A percentile compares a stretch with the other conserved stretches of the same genome.
Conservation (phyloP, 306 rosid genomes). For the Quercus glauca region DNA sequence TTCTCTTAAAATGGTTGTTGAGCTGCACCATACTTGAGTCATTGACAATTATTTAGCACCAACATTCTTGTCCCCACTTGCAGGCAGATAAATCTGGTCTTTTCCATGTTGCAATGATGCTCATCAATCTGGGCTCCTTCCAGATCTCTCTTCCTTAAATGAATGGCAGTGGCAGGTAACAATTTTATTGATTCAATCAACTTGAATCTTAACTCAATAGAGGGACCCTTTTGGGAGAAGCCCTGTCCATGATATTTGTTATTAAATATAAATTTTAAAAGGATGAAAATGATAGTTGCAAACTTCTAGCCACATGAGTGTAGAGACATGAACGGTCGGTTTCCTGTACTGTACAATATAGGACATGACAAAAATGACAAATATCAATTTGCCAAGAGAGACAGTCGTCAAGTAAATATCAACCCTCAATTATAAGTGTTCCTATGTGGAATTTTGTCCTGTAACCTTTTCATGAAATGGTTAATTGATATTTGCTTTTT, state of each 20-base stretch:
- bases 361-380: constrained; percentile 24
- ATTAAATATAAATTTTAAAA: background rate
- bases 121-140: constrained; percentile 25
- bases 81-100: constrained; percentile 9
- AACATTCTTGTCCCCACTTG: constrained; percentile 24
- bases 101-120: background rate
- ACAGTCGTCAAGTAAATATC: background rate
- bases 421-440: background rate
- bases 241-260: constrained; percentile 19
- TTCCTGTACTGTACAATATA: background rate
- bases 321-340: constrained; percentile 19
- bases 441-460: no score
- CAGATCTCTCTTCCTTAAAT: constrained; percentile 26
- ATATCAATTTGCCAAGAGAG: background rate
- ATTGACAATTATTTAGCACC: constrained; percentile 13
- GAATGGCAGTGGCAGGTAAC: background rate
- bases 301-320: constrained; percentile 15
- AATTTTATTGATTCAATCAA: constrained; percentile 16
- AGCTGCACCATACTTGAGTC: background rate
- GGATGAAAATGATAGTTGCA: constrained; percentile 6
- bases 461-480: no score
- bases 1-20: background rate
- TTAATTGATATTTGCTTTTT: no score
- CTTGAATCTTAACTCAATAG: background rate
- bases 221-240: constrained; percentile 19